Base-by-base conservation (phyloP, 805 yeast genomes). In the Monosporozyma yasuniensis region DNA sequence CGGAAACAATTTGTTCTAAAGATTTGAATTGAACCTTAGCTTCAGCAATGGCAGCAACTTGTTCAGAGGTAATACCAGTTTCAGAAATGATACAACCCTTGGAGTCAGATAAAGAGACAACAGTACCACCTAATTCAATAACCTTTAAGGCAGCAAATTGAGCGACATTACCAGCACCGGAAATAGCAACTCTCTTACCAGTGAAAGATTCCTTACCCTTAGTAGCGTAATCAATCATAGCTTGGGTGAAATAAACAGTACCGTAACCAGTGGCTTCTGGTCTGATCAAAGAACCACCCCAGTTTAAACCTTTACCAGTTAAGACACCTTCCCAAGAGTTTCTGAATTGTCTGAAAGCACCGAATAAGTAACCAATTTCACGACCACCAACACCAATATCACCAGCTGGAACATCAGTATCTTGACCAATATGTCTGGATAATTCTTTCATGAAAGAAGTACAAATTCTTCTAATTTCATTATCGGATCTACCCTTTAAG, bases 261-360 rank as follows among this genome's bases (percentile, higher is more conserved):
- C 99, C 99, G 79, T 83, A 91, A 72, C 99, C 99, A 56, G 99
- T 91, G 58, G 99, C 99, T 81, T 91, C 99, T 59, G 98, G 96
- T 75, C 99, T 86, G 75, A 91, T 90, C 70, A 91, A 79, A 64
- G 98, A 91, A 66, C 98, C 99, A 80, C 99, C 99, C 96, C 97
- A 93, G 70, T 84, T 75, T 67, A 90, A 78, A 66, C 97, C 97
- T 78, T 91, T 91, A 74, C 99, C 99, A 69, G 99, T 91, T 63
- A 91, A 79, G 48, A 91, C 95, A 79, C 98, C 98, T 71, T 91
- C 91, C 84, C 89, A 91, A 67, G 82, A 77, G 83, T 91, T 91
- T 73, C 79, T 84, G 81, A 79, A 78, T 64, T 79, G 77, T 80
- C 89, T 88, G 89, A 87, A 91, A 61, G 96, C 96, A 74, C 99